Conservation (phyloP, 2,329 filamentous ascomycete species). For the Dichotomopilus funicola region DNA sequence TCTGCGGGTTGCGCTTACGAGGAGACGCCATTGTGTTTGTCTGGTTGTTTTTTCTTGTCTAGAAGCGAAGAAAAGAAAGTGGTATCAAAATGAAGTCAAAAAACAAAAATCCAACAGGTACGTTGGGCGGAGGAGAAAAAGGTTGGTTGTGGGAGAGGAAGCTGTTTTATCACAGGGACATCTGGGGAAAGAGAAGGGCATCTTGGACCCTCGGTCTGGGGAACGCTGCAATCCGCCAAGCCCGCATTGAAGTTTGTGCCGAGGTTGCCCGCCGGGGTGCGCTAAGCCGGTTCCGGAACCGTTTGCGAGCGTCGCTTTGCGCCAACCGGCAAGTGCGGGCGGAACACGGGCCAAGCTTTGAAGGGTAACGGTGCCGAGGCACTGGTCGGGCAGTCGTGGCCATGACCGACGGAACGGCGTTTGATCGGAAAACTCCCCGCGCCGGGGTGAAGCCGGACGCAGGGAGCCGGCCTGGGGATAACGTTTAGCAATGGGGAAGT, state of each 20-base stretch:
- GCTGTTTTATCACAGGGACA: slow-evolving; percentile 10
- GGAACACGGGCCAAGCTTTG: too few species aligned
- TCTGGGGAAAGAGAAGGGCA: slow-evolving; percentile 12
- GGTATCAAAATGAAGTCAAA: slow-evolving; percentile 13
- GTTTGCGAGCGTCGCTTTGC: not conserved
- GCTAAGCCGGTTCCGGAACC: slow-evolving; percentile 11
- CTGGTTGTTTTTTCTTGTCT: not conserved
- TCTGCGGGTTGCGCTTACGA: slow-evolving; percentile 49
- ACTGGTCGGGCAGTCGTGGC: not conserved
- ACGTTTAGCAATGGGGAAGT: too few species aligned
- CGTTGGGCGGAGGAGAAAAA: slow-evolving; percentile 2
- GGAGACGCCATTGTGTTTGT: slow-evolving; percentile 63
- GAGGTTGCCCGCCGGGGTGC: slow-evolving; percentile 15
- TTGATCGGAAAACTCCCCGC: not conserved
- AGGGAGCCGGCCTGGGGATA: too few species aligned
- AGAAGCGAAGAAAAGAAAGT: not conserved
- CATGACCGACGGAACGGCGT: not conserved
- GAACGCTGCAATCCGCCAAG: slow-evolving; percentile 4
- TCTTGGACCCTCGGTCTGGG: slow-evolving; percentile 9
- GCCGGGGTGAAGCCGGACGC: too few species aligned
- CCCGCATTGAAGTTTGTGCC: slow-evolving; percentile 11
- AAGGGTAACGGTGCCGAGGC: slow-evolving; percentile 11
- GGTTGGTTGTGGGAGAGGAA: not conserved
- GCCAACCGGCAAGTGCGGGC: slow-evolving; percentile 4
- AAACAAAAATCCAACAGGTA: slow-evolving; percentile 3